Percentiles rank a stretch among this genome's conserved stretches.
Evolutionary conservation across 179 eudicot genomes (phyloP).

Genomic region (Actinidia polygama): DNA sequence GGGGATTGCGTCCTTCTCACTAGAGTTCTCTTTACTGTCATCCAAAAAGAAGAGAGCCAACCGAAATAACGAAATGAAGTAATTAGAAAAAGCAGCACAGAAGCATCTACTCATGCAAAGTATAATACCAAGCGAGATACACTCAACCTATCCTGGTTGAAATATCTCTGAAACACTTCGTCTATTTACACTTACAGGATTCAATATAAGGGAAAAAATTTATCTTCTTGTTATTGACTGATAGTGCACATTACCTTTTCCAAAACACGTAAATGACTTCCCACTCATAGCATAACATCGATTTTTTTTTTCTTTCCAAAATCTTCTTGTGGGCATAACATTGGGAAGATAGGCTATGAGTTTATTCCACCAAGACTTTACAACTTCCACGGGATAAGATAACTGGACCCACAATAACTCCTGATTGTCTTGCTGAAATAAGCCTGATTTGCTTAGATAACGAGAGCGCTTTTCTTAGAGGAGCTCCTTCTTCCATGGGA

Average conservation of each 20-base stretch:
- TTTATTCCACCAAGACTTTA: constrained; percentile 36
- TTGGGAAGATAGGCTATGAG: constrained; percentile 48
- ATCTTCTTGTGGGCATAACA: constrained; percentile 44
- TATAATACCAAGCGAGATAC: too few species aligned
- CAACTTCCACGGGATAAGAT: constrained; percentile 38
- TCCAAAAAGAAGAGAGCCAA: constrained; percentile 20
- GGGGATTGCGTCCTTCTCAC: constrained; percentile 16
- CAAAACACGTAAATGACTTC: not conserved
- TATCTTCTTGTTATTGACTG: too few species aligned
- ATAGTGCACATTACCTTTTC: not conserved
- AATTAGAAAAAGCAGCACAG: too few species aligned
- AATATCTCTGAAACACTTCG: too few species aligned
- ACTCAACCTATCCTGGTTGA: too few species aligned
- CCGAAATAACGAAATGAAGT: too few species aligned
- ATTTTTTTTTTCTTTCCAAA: too few species aligned
- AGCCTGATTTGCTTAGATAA: constrained; percentile 24
- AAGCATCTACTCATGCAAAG: too few species aligned
- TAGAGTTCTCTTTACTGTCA: not conserved
- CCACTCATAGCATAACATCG: not conserved
- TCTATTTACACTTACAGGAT: too few species aligned
- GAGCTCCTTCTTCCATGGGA: constrained; percentile 39
- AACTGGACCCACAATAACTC: constrained; percentile 42
- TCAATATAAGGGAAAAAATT: too few species aligned
- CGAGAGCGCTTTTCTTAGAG: constrained; percentile 20
- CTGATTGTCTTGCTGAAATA: constrained; percentile 36